phyloP scores from a whole-genome alignment of 495 filamentous ascomycete genomes.

The Podospora pseudoanserina region DNA sequence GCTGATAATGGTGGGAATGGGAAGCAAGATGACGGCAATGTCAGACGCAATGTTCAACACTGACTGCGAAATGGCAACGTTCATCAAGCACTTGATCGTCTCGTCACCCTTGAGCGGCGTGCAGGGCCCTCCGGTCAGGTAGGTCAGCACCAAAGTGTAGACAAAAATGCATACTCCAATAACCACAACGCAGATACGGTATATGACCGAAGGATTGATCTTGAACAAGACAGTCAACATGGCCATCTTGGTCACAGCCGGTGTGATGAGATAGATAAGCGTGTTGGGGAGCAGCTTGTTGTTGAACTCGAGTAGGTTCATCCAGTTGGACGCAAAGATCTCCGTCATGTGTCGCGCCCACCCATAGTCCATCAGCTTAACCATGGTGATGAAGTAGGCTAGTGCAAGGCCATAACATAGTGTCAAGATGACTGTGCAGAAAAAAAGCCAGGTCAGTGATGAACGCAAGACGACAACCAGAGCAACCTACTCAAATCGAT shows the following conservation, averaged over 20 bases:
- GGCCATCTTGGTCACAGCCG: slow-evolving; percentile 26
- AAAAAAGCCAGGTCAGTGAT: background rate
- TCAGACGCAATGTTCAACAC: slow-evolving; percentile 43
- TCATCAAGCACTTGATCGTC: slow-evolving; percentile 20
- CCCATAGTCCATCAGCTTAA: slow-evolving; percentile 15
- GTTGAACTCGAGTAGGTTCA: slow-evolving; percentile 17
- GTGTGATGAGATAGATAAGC: slow-evolving; percentile 21
- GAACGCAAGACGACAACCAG: background rate
- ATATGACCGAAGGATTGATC: slow-evolving; percentile 20
- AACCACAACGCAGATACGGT: slow-evolving; percentile 16
- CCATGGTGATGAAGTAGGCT: slow-evolving; percentile 14
- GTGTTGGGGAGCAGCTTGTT: slow-evolving; percentile 21
- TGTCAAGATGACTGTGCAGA: slow-evolving; percentile 11
- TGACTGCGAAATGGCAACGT: slow-evolving; percentile 32
- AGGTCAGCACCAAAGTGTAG: slow-evolving; percentile 21
- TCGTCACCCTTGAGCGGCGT: slow-evolving; percentile 11
- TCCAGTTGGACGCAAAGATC: background rate
- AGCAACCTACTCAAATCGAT: slow-evolving; percentile 11
- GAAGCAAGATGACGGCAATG: slow-evolving; percentile 37
- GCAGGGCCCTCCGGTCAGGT: slow-evolving; percentile 23
- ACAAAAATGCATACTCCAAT: slow-evolving; percentile 17
- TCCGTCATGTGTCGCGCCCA: slow-evolving; percentile 18
- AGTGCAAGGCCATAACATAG: slow-evolving; percentile 12
- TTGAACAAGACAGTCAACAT: slow-evolving; percentile 18
- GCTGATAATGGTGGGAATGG: slow-evolving; percentile 37